Evolutionary conservation across 2,329 filamentous ascomycete species (phyloP), one percentile per base, ranked within the genome.

Genomic region (Sarocladium oryzae): DNA sequence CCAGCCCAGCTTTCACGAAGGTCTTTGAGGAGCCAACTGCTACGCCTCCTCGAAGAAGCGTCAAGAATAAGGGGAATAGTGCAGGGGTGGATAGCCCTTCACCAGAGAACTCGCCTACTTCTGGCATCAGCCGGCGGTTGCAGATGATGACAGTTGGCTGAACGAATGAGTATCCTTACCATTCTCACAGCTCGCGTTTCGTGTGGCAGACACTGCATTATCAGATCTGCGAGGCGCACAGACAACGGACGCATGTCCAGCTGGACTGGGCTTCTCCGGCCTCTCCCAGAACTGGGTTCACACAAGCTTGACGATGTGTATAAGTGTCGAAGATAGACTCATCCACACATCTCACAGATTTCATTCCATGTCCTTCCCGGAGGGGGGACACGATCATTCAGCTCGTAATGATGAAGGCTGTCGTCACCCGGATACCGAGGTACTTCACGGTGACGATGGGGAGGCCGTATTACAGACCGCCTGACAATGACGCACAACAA

Each of bases 101-200:
- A 13, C 69, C 78, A 18, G 74, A 79, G 38, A 71, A 74, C 32
- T 78, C 79, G 2, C 72, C 78, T 4, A 71, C 76, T 4, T 73
- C 72, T 43, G 69, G 69, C 50, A 65, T 82, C 35, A 69, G 69
- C 51, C 74, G 65, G 57, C 74, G 79, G 52, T 74, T 84, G 71
- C 79, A 82, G 61, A 75, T 84, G 72, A 84, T 85, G 81, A 83
- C 78, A 37, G 81, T 84, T 54, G 76, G 69, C 59, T 82, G 66
- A 72, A 49, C 7, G n/a, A 15, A 36, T 9, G 15, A 30, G 7
- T 13, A 13, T 7, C 28, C 28, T 30, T 13, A 37, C n/a, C 35
- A 9, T 37, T 37, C 35, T 37, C 28, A 30, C n/a, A n/a, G n/a
- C n/a, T n/a, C n/a, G n/a, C n/a, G n/a, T n/a, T n/a, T n/a, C n/a